These are phyloP conservation scores for Omphalotus guepiniiformis DNA, from an alignment of 768 basidiomycete genomes.

Conservation along the genomic window DNA sequence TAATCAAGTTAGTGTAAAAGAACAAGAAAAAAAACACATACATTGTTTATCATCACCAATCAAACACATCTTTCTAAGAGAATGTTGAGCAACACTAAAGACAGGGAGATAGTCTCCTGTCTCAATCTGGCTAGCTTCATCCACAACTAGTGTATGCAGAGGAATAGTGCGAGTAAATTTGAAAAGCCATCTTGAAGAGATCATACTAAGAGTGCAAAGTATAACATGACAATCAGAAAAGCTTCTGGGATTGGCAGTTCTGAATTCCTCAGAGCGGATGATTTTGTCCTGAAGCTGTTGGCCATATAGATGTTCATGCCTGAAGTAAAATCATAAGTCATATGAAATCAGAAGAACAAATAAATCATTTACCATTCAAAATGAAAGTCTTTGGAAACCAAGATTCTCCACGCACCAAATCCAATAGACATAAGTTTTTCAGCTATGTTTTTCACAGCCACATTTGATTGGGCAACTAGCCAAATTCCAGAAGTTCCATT, in stretches of 20 bases:
- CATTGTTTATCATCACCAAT: constrained; percentile 70
- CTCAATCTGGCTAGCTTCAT: constrained; percentile 69
- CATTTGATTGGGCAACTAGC: constrained; percentile 82
- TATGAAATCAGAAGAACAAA: constrained; percentile 4
- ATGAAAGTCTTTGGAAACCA: constrained; percentile 70
- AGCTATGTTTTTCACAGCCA: constrained; percentile 88
- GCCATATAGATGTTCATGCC: constrained; percentile 79
- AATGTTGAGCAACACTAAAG: constrained; percentile 29
- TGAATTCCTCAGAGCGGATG: constrained; percentile 46
- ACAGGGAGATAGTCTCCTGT: constrained; percentile 22
- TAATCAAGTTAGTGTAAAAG: constrained; percentile 15
- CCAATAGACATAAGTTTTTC: constrained; percentile 61
- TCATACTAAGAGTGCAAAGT: constrained; percentile 76
- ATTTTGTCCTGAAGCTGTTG: constrained; percentile 39
- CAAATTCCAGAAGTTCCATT: constrained; percentile 51
- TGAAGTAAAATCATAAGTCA: constrained; percentile 23
- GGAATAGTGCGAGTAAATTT: constrained; percentile 36
- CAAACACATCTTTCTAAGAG: constrained; percentile 51
- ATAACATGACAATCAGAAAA: constrained; percentile 50
- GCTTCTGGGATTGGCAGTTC: constrained; percentile 13
- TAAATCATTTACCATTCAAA: constrained; percentile 50
- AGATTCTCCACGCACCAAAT: constrained; percentile 55
- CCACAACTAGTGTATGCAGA: constrained; percentile 48
- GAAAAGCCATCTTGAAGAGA: constrained; percentile 38
- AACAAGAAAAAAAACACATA: constrained; percentile 24